A percentile compares a stretch with the other conserved stretches of the same genome.
These are phyloP conservation scores for Silene latifolia DNA, from an alignment of 148 eudicot species.

Conservation along the genomic window DNA sequence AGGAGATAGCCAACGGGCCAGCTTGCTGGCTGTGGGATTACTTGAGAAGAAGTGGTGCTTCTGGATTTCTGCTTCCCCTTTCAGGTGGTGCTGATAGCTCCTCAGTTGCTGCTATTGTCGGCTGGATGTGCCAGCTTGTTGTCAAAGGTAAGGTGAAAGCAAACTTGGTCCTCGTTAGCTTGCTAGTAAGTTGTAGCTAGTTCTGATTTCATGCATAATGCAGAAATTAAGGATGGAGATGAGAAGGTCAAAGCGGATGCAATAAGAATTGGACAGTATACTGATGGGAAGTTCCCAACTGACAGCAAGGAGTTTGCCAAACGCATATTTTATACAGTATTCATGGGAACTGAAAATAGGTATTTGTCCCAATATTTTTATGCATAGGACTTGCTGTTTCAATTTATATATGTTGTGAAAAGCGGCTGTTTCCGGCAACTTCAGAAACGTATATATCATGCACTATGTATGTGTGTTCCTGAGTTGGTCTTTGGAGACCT, in stretches of 20 bases:
- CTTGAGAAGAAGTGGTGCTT: constrained; percentile 97
- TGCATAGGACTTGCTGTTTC: not conserved
- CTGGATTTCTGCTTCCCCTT: constrained; percentile 96
- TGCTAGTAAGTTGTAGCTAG: not conserved
- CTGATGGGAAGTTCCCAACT: constrained; percentile 78
- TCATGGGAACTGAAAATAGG: constrained; percentile 98
- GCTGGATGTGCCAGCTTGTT: constrained; percentile 99
- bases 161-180: not conserved
- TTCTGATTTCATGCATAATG: not conserved
- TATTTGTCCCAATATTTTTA: constrained; percentile 8
- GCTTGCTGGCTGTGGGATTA: constrained; percentile 99
- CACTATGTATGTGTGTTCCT: not conserved
- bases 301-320: constrained; percentile 89
- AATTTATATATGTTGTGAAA: not conserved
- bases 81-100: constrained; percentile 99
- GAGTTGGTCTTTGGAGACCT: constrained; percentile 3
- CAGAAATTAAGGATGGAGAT: constrained; percentile 77
- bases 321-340: constrained; percentile 86
- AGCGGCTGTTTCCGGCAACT: not conserved
- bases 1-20: constrained; percentile 97
- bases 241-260: constrained; percentile 93
- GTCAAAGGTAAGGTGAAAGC: constrained; percentile 57
- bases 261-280: constrained; percentile 78
- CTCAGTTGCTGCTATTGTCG: constrained; percentile 94
- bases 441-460: not conserved